Evolutionary conservation across 1,284 basidiomycete species (phyloP).

Genomic region (Rhodotorula sp.): DNA sequence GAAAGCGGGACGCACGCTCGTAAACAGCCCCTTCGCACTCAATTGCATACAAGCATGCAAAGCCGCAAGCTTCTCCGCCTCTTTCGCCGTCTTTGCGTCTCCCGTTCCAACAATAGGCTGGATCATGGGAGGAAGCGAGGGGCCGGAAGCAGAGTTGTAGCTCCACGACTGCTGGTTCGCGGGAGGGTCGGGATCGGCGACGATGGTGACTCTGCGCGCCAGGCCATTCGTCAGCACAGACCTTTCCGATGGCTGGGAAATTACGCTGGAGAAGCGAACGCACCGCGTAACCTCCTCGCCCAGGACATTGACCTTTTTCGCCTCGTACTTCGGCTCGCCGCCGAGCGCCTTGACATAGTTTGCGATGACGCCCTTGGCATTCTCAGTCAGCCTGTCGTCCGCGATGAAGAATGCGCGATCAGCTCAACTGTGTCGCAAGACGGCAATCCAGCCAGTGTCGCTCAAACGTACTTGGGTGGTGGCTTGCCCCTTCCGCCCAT

Average conservation of each 20-base stretch:
- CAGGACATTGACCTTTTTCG: conserved; percentile 10
- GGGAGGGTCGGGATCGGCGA: conserved; percentile 32
- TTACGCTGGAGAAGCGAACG: neutral
- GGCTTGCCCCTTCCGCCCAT: neutral
- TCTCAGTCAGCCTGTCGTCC: conserved; percentile 18
- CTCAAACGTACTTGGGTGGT: neutral
- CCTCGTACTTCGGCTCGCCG: conserved; percentile 12
- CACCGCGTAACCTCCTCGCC: conserved; percentile 22
- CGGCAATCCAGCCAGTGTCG: neutral
- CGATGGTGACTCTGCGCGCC: conserved; percentile 19
- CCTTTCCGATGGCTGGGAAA: too few relatives aligned
- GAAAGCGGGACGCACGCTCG: conserved; percentile 15
- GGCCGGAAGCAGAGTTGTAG: conserved; percentile 10
- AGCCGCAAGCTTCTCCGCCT: conserved; percentile 72
- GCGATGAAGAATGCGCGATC: neutral
- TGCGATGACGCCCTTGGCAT: conserved; percentile 30
- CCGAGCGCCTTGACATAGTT: conserved; percentile 17
- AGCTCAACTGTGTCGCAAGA: too few relatives aligned
- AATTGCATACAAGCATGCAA: conserved; percentile 70
- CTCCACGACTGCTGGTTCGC: conserved; percentile 3
- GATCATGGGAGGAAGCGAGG: conserved; percentile 26
- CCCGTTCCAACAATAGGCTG: conserved; percentile 53
- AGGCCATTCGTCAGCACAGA: too few relatives aligned
- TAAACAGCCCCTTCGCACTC: conserved; percentile 56
- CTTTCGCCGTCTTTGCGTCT: conserved; percentile 66